Base-by-base conservation (phyloP, 345 rosid species). In the Erucastrum elatum region DNA sequence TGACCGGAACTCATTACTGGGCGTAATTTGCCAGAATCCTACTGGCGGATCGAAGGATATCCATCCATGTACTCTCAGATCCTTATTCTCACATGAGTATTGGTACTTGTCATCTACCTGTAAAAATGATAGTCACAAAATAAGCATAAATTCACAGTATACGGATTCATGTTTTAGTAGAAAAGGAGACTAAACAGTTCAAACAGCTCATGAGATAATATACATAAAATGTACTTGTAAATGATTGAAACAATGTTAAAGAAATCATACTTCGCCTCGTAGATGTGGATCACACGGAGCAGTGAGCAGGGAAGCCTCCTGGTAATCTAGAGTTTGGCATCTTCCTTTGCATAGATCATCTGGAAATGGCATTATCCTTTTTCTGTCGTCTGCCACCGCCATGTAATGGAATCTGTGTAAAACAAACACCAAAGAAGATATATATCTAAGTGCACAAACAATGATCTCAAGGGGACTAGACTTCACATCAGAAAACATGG, bases 101-200 rank as follows among this genome's bases (percentile, higher is more conserved):
- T 93, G 94, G 82, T 95, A 95, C 68, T 95, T 95, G 84, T 95
- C 99, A 84, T 93, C 98, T 77, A 93, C 99, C 99, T 95, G 86
- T 59, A 69, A 56, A 70, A 75, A 26, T n/a, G 61, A 39, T 9
- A 6, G n/a, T 35, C 76, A 77, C 9, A 71, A 27, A 46, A 34
- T 31, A 2, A 59, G 74, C 4, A 46, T 66, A 72, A 66, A 27
- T 10, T 51, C 64, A 13, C 60, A 59, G 62, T 16, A 9, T 53
- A 26, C 9, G n/a, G n/a, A 44, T 21, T 56, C 51, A 29, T 39
- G 53, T 9, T 17, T n/a, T 12, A 55, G n/a, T 59, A 59, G 64
- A 26, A 51, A 26, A 26, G 31, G 53, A 63, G 4, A 51, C n/a
- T 3, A 70, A 51, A 63, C 65, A 70, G 59, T 25, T 69, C 12